These are phyloP conservation scores for Periglandula ipomoeae DNA, from an alignment of 2,329 filamentous ascomycete genomes.

Conservation along the genomic window DNA sequence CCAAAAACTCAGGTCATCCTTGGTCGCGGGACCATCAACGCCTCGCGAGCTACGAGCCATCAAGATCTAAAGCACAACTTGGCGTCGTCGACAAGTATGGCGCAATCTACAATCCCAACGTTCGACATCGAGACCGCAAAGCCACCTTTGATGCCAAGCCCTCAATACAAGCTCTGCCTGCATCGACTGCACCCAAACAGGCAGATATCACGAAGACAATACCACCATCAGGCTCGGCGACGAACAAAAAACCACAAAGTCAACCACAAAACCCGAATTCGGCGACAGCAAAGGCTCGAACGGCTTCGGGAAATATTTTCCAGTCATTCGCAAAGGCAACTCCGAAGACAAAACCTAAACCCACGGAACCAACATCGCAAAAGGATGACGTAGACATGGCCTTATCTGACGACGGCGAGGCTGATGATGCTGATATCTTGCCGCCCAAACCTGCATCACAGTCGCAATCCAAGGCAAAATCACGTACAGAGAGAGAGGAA, in stretches of 20 bases:
- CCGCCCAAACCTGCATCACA: constrained; percentile 16
- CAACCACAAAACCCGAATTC: neutral
- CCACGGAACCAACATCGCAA: constrained; percentile 34
- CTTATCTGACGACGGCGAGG: constrained; percentile 31
- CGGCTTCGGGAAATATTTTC: constrained; percentile 57
- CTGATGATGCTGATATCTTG: constrained; percentile 27
- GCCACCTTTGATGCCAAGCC: neutral
- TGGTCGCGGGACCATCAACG: neutral
- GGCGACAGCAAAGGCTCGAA: constrained; percentile 39
- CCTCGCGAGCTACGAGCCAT: neutral
- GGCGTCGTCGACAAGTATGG: neutral
- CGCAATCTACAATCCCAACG: constrained; percentile 3
- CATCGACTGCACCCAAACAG: neutral
- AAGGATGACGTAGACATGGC: constrained; percentile 22
- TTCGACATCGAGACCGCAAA: constrained; percentile 6
- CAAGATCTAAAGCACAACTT: neutral
- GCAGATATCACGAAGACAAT: constrained; percentile 23
- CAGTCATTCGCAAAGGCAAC: constrained; percentile 65
- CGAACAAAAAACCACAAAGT: constrained; percentile 16
- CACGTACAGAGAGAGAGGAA: constrained; percentile 29
- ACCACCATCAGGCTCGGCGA: constrained; percentile 10
- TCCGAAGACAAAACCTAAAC: constrained; percentile 27
- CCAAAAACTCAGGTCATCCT: neutral
- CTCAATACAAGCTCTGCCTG: neutral
- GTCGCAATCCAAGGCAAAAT: constrained; percentile 17